Conservation (phyloP, 352 stramenopile species). For the Phytophthora gonapodyides region DNA sequence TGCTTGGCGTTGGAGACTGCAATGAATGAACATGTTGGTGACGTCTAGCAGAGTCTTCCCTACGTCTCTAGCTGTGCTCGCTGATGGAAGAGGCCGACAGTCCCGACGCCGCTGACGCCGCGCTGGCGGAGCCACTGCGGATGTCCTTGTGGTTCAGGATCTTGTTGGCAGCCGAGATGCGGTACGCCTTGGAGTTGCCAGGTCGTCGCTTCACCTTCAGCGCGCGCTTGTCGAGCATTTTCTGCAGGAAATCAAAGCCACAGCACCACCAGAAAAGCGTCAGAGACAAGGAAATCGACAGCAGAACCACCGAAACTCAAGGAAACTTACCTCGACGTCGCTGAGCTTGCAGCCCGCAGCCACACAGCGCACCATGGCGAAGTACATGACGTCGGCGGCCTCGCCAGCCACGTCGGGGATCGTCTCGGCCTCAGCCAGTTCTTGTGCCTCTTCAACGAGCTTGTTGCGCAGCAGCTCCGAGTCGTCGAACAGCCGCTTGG, state of each 20-base stretch:
- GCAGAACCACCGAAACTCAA: conserved; percentile 12
- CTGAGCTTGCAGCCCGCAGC: conserved; percentile 92
- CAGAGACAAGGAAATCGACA: conserved; percentile 14
- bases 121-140: conserved; percentile 13
- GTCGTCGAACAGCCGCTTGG: conserved; percentile 89
- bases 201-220: conserved; percentile 92
- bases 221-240: conserved; percentile 91
- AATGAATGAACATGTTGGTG: background rate
- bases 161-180: conserved; percentile 77
- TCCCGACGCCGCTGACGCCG: background rate
- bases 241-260: conserved; percentile 31
- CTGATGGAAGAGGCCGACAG: conserved; percentile 21
- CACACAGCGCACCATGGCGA: conserved; percentile 93
- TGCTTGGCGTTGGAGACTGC: background rate
- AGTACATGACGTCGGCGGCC: conserved; percentile 97
- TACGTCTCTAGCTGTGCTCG: conserved; percentile 23
- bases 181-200: conserved; percentile 88
- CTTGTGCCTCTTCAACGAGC: conserved; percentile 93
- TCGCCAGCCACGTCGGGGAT: conserved; percentile 92
- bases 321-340: conserved; percentile 80
- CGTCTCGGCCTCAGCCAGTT: conserved; percentile 89
- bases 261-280: conserved; percentile 9
- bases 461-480: conserved; percentile 93
- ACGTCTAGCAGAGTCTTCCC: conserved; percentile 14
- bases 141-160: conserved; percentile 63